Evolutionary conservation across 257 asterid genomes (phyloP).

Genomic region (Solanum rostratum): DNA sequence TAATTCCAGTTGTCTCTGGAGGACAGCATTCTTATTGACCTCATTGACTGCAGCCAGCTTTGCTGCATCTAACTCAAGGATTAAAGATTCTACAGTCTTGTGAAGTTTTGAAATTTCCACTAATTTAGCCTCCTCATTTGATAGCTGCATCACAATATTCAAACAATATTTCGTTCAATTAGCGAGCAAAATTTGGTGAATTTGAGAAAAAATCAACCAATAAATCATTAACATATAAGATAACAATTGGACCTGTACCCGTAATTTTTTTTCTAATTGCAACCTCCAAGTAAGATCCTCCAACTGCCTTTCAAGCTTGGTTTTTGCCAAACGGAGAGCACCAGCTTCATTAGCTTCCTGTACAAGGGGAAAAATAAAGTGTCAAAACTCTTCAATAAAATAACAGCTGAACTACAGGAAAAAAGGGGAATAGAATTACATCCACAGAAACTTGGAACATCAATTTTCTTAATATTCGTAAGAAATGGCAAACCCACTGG

Average conservation of each 20-base stretch:
- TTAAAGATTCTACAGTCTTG: slow-evolving; percentile 74
- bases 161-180: neutral
- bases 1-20: slow-evolving; percentile 62
- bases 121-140: slow-evolving; percentile 71
- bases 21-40: slow-evolving; percentile 64
- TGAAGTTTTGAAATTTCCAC: slow-evolving; percentile 83
- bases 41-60: slow-evolving; percentile 87
- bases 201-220: neutral
- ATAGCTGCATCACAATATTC: slow-evolving; percentile 37
- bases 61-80: slow-evolving; percentile 77
- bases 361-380: neutral
- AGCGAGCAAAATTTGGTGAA: neutral
- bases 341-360: slow-evolving; percentile 99
- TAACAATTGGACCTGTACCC: slow-evolving; percentile 36
- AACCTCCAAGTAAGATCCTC: slow-evolving; percentile 98
- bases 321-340: slow-evolving; percentile 87
- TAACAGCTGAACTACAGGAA: neutral
- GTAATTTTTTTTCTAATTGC: slow-evolving; percentile 81
- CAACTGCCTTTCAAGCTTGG: slow-evolving; percentile 90
- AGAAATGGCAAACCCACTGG: neutral
- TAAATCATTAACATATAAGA: neutral
- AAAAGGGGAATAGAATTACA: neutral
- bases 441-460: neutral
- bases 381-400: neutral
- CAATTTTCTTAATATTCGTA: neutral